Conservation (phyloP, 1,284 basidiomycete species). For the Volvariella volvacea region DNA sequence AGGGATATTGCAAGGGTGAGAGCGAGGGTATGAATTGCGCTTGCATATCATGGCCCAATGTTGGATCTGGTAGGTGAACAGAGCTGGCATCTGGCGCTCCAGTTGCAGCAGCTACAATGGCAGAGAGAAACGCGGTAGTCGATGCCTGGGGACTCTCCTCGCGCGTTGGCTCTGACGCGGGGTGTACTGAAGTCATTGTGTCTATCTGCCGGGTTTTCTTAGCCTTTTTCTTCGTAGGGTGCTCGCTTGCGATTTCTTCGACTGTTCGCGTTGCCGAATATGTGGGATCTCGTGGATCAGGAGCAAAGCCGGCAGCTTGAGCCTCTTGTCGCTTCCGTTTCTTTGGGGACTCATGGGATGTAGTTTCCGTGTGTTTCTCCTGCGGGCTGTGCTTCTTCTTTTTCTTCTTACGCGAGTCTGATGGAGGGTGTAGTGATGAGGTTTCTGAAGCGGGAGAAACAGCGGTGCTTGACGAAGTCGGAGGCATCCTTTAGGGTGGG, state of each 20-base stretch:
- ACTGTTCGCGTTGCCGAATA: too few relatives aligned
- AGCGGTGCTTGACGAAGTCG: constrained; percentile 1
- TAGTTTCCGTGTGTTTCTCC: background rate
- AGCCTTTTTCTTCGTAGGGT: constrained; percentile 20
- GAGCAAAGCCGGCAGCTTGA: too few relatives aligned
- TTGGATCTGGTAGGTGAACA: constrained; percentile 9
- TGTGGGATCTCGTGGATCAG: too few relatives aligned
- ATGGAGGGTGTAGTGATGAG: constrained; percentile 6
- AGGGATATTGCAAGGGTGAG: constrained; percentile 17
- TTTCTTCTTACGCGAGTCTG: too few relatives aligned
- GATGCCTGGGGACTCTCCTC: constrained; percentile 33
- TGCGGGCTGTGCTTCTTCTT: constrained; percentile 14
- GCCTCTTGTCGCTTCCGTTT: too few relatives aligned
- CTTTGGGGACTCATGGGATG: too few relatives aligned
- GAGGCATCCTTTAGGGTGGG: constrained; percentile 31
- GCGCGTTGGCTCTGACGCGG: constrained; percentile 20
- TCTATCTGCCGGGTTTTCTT: constrained; percentile 18
- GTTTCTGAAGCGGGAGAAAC: constrained; percentile 6
- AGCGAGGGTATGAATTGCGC: constrained; percentile 17
- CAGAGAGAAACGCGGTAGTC: constrained; percentile 52
- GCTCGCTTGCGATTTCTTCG: too few relatives aligned
- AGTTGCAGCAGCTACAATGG: constrained; percentile 51
- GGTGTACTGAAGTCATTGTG: background rate
- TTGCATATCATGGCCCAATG: constrained; percentile 8
- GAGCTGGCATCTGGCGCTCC: constrained; percentile 23